A percentile compares a stretch with the other conserved stretches of the same genome.
These are phyloP conservation scores for Papiliotrema laurentii DNA, from an alignment of 1,284 basidiomycete species.

Conservation along the genomic window DNA sequence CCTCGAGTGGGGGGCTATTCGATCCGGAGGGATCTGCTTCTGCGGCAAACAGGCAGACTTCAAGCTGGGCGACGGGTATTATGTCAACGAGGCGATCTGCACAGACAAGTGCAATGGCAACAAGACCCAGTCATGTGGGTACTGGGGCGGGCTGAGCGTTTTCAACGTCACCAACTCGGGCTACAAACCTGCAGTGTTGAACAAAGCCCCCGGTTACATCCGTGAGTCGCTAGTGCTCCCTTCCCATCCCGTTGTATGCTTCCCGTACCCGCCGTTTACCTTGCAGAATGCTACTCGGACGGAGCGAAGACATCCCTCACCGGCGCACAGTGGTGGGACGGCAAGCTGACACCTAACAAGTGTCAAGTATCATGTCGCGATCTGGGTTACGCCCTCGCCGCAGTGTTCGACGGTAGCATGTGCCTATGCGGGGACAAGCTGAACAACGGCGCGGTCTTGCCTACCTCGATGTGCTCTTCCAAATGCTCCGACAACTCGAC, in stretches of 20 bases:
- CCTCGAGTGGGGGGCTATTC: not conserved
- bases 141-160: conserved; percentile 3
- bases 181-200: not conserved
- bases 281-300: conserved; percentile 3
- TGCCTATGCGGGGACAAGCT: conserved; percentile 3
- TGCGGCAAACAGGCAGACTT: not conserved
- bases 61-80: conserved; percentile 1
- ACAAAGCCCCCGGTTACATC: conserved; percentile 3
- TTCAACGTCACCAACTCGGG: conserved; percentile 1
- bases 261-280: not conserved
- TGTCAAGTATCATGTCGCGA: conserved; percentile 3
- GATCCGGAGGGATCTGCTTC: not conserved
- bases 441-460: not conserved
- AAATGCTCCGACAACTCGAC: not conserved
- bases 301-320: not conserved
- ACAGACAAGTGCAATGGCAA: conserved; percentile 2
- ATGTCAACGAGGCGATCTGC: not conserved
- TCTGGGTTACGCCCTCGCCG: not conserved
- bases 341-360: not conserved
- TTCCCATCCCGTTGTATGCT: not conserved
- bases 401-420: conserved; percentile 1
- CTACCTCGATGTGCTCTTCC: conserved; percentile 2
- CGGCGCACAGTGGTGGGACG: conserved; percentile 1
- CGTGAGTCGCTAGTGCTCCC: no score
- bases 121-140: conserved; percentile 1